Conservation (phyloP, 148 eudicot genomes). For the Chenopodium album region DNA sequence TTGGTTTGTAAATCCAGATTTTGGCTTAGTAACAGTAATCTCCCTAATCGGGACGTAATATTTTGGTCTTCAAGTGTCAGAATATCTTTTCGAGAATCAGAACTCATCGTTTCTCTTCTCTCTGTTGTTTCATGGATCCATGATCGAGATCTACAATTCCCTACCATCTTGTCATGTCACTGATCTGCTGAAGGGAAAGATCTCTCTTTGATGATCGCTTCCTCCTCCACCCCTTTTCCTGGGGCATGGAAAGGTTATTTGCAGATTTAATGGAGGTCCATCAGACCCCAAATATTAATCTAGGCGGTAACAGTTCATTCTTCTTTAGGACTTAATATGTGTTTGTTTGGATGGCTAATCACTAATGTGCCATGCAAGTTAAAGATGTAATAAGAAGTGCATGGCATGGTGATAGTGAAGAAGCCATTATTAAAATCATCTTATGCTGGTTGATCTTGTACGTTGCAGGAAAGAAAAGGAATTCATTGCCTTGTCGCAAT, state of each 20-base stretch:
- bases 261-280: background rate
- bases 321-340: background rate
- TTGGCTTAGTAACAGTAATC: background rate
- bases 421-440: background rate
- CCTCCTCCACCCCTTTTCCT: background rate
- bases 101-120: background rate
- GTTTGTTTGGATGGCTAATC: background rate
- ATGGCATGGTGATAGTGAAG: background rate
- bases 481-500: background rate
- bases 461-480: background rate
- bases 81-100: background rate
- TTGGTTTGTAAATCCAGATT: background rate
- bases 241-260: background rate
- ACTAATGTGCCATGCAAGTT: background rate
- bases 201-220: background rate
- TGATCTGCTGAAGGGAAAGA: background rate
- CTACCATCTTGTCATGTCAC: background rate
- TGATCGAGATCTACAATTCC: background rate
- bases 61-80: background rate
- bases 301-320: background rate
- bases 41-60: too few relatives aligned
- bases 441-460: background rate
- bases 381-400: background rate
- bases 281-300: background rate
- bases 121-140: too few relatives aligned